Evolutionary conservation across 1,284 basidiomycete species (phyloP), one percentile per base, ranked within the genome.

Genomic region (Heterobasidion annosum): DNA sequence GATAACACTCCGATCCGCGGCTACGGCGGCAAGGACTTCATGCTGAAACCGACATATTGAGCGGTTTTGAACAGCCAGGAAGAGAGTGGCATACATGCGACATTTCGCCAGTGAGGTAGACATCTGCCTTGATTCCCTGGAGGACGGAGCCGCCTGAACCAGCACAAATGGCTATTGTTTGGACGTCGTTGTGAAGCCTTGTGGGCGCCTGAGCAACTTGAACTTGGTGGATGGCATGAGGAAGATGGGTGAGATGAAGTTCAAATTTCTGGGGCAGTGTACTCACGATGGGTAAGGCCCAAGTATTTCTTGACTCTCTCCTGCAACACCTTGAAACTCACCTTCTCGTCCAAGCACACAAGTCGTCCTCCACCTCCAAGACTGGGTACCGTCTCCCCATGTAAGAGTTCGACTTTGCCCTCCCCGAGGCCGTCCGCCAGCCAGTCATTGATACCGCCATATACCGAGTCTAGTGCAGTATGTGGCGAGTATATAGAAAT

Each of bases 21-120:
- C 88, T 1, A 91, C 74, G 2, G 85, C 78, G 2, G 89, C 87
- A 33, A 95, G 75, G 49, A 93, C 83, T 57, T 93, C 87, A 66
- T 95, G 91, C 89, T 92, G 67, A 53, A 54, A 12, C 40, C 6
- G 10, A 46, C 37, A 51, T 52, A 25, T 18, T 66, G 52, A 62
- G 37, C n/a, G 37, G 37, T 56, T 43, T 37, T 35, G 56, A 32
- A 42, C 46, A 56, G 52, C 56, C 12, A 56, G 53, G 49, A 45
- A 53, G 34, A 34, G 9, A 32, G 34, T 9, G 51, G 68, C 84
- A 57, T 68, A 91, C 90, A 69, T 95, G 92, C 32, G 78, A 69
- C 91, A 95, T 92, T 69, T 95, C 93, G n/a, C 93, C 93, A 1
- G 93, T 96, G 62, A 93, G 77, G 66, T 90, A 90, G 32, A 93